Base-by-base conservation (phyloP, 306 rosid species). In the Dryas drummondii region DNA sequence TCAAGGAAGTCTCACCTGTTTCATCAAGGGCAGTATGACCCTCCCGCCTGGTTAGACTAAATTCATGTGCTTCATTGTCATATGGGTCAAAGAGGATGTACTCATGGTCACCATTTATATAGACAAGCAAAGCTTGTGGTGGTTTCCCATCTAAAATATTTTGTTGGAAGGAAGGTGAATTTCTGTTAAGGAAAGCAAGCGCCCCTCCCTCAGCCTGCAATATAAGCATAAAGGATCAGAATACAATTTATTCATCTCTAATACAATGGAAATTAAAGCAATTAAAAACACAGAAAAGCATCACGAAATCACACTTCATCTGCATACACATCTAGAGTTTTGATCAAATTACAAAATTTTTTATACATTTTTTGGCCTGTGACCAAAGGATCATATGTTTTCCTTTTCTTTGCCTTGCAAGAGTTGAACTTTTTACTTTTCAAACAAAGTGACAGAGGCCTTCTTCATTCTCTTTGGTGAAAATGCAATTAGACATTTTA, bases 201-300 rank as follows among this genome's bases (percentile, higher is more conserved):
- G 90, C 86, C 52, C 99, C 99, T 78, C 97, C 99, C 75, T 78
- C 82, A 66, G 97, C 96, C 99, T 94, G 83, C 70, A 57, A 62
- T 55, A 13, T 49, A 53, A 67, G 10, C 16, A 42, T 22, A 60
- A 51, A 47, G 19, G 22, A 27, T 27, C 47, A 68, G 13, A 27
- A 72, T 41, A 66, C 15, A 16, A 37, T 63, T 17, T 62, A 55
- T 53, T 70, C 12, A 44, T 71, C 32, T 61, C 56, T 2, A 64
- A 26, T 42, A 12, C 46, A 15, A 61, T 50, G 40, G 26, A 72
- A 56, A 60, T 11, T 1, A 49, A 32, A 56, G 3, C 5, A 40
- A 51, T 68, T 40, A 61, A 9, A 12, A 16, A 70, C 27, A 71
- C 7, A 79, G 52, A 45, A 12, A 6, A 32, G 22, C 53, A 52